Base-by-base conservation (phyloP, 805 yeast species). In the Cyberlindnera xylosilytica region DNA sequence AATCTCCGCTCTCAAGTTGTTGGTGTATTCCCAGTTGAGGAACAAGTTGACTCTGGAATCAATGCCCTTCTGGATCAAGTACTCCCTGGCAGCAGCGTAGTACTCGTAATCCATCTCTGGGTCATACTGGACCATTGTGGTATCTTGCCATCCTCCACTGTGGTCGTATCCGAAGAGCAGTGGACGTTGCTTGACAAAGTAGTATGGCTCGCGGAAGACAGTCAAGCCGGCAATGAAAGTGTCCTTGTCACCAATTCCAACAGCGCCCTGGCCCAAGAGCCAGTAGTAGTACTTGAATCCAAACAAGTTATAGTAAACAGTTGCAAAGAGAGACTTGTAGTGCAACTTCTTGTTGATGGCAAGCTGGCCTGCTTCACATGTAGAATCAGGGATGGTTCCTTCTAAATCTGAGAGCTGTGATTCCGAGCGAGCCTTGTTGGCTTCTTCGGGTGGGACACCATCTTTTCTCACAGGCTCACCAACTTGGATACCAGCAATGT, bases 201-300 rank as follows among this genome's bases (percentile, higher is more conserved):
- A 56, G 36, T 41, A 55, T 12, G 47, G 42, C 23, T 52, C 58
- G 29, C 47, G 43, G 39, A 55, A 54, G 2, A 54, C 53, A 5
- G 58, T 54, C 26, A 55, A 31, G n/a, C 58, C 61, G 3, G 61
- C 59, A 66, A 53, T 74, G 55, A 83, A 83, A 0, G 90, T 82
- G 50, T 84, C 90, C 56, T 83, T 83, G 57, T 84, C 91, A 42
- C 90, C 90, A 60, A 83, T 84, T 15, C 90, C 91, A 2, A 87
- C 85, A 29, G 79, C 74, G 10, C 87, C 87, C 60, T 84, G 93
- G 0, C 87, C 78, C 49, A 84, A 64, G 36, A 84, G 61, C 19
- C 84, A 86, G 56, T 83, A 84, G 59, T 79, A 84, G 60, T 70
- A 78, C 20, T 73, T 62, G 15, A 87, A 87, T 0, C 93, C 93